These are phyloP conservation scores for Brasilioporus rufonigricans DNA, from an alignment of 768 basidiomycete genomes.

Conservation along the genomic window DNA sequence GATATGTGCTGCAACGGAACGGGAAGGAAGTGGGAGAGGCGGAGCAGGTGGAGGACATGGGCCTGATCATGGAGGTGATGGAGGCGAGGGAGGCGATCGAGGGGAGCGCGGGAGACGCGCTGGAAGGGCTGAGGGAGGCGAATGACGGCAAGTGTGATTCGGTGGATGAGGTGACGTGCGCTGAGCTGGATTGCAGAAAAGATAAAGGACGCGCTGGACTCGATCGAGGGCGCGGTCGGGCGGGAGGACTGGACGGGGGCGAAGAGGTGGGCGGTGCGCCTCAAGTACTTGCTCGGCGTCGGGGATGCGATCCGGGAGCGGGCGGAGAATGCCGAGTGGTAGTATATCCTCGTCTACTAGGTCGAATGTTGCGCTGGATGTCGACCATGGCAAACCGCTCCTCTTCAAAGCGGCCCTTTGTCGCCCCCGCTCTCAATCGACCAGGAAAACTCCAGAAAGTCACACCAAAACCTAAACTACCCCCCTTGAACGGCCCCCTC, in stretches of 20 bases:
- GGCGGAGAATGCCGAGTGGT: conserved; percentile 23
- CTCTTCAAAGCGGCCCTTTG: conserved; percentile 14
- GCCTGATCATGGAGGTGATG: conserved; percentile 75
- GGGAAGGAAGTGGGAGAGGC: conserved; percentile 59
- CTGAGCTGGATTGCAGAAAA: conserved; percentile 42
- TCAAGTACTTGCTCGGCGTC: conserved; percentile 73
- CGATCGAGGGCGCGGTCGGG: conserved; percentile 51
- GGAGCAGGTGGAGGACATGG: conserved; percentile 70
- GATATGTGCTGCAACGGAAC: conserved; percentile 74
- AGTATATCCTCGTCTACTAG: background rate
- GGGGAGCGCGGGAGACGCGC: conserved; percentile 44
- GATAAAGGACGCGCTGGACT: conserved; percentile 43
- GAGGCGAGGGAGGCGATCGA: conserved; percentile 77
- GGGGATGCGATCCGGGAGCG: conserved; percentile 30
- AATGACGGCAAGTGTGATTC: conserved; percentile 54
- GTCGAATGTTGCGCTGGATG: background rate
- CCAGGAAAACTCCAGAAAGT: conserved; percentile 19
- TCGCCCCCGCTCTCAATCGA: background rate
- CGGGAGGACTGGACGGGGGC: conserved; percentile 53
- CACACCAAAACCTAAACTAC: background rate
- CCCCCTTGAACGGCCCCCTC: conserved; percentile 30
- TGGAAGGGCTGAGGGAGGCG: conserved; percentile 47
- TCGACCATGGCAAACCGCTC: conserved; percentile 2
- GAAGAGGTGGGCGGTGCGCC: conserved; percentile 58
- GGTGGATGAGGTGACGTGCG: background rate